Conservation (phyloP, 306 rosid species). For the Echinosophora koreensis region DNA sequence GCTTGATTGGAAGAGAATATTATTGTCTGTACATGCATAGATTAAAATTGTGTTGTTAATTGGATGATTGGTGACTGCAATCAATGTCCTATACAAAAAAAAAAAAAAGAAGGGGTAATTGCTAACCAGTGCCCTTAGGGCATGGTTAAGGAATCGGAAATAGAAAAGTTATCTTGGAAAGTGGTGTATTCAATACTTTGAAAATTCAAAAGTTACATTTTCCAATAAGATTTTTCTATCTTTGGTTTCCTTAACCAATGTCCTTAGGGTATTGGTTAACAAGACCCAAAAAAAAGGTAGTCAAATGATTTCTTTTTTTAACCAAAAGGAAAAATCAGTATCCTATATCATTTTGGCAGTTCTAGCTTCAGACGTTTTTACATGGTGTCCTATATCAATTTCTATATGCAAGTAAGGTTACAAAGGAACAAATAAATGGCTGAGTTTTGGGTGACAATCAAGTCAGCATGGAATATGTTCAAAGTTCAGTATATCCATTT, state of each 20-base stretch:
- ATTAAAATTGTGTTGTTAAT: constrained; percentile 8
- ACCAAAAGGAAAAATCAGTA: neutral
- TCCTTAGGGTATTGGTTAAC: too few species aligned
- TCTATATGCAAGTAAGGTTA: constrained; percentile 3
- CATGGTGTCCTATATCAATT: neutral
- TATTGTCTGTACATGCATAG: neutral
- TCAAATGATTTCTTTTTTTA: neutral
- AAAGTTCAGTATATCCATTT: constrained; percentile 31
- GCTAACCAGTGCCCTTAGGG: too few species aligned
- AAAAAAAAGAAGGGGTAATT: too few species aligned
- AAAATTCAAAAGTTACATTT: too few species aligned
- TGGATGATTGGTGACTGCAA: constrained; percentile 13
- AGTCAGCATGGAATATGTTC: constrained; percentile 36
- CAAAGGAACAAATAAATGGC: constrained; percentile 4
- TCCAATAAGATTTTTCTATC: too few species aligned
- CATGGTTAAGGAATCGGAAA: too few species aligned
- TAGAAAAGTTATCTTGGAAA: too few species aligned
- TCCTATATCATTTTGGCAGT: neutral
- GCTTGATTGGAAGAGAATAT: constrained; percentile 1
- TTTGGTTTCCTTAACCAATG: too few species aligned
- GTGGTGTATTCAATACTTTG: too few species aligned
- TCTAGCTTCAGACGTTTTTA: neutral
- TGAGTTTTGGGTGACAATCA: constrained; percentile 31
- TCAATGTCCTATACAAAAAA: neutral
- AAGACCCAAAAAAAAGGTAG: neutral